Conservation (phyloP, 2,329 filamentous ascomycete genomes). For the Pseudogymnoascus sp. region DNA sequence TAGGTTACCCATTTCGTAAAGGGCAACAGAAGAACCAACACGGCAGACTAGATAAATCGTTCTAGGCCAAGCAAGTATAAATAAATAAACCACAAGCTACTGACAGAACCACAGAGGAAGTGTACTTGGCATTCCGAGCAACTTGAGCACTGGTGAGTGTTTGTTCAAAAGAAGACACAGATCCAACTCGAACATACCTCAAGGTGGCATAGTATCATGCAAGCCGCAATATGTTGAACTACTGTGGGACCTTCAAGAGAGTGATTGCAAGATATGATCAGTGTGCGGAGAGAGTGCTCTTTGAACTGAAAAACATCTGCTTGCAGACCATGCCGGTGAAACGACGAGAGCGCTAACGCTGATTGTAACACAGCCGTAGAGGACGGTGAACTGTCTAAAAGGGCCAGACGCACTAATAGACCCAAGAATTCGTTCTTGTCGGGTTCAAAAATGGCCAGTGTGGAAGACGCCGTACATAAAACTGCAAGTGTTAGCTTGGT, state of each 20-base stretch:
- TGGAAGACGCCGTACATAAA: slow-evolving; percentile 17
- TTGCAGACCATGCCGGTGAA: slow-evolving; percentile 20
- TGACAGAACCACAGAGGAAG: slow-evolving; percentile 19
- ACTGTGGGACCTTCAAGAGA: slow-evolving; percentile 17
- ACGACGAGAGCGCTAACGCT: slow-evolving; percentile 20
- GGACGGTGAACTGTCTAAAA: slow-evolving; percentile 20
- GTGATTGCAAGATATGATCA: slow-evolving; percentile 17
- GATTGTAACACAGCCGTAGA: slow-evolving; percentile 21
- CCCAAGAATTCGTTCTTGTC: slow-evolving; percentile 20
- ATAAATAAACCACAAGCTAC: slow-evolving; percentile 17
- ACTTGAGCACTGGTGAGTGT: slow-evolving; percentile 18
- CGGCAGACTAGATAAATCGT: slow-evolving; percentile 14
- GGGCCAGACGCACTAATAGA: slow-evolving; percentile 20
- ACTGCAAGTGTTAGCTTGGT: slow-evolving; percentile 18
- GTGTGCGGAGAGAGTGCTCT: slow-evolving; percentile 17
- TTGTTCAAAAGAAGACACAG: slow-evolving; percentile 14
- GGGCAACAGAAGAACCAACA: slow-evolving; percentile 13
- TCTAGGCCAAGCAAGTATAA: slow-evolving; percentile 15
- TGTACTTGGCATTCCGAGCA: slow-evolving; percentile 18
- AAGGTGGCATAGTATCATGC: slow-evolving; percentile 22
- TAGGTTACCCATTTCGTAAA: slow-evolving; percentile 15
- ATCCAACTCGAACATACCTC: slow-evolving; percentile 19
- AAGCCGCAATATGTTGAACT: slow-evolving; percentile 21
- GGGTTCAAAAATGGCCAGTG: slow-evolving; percentile 20
- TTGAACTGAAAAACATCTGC: slow-evolving; percentile 20